These are phyloP conservation scores for Phytopythium litorale DNA, from an alignment of 352 stramenopile species.

Conservation along the genomic window DNA sequence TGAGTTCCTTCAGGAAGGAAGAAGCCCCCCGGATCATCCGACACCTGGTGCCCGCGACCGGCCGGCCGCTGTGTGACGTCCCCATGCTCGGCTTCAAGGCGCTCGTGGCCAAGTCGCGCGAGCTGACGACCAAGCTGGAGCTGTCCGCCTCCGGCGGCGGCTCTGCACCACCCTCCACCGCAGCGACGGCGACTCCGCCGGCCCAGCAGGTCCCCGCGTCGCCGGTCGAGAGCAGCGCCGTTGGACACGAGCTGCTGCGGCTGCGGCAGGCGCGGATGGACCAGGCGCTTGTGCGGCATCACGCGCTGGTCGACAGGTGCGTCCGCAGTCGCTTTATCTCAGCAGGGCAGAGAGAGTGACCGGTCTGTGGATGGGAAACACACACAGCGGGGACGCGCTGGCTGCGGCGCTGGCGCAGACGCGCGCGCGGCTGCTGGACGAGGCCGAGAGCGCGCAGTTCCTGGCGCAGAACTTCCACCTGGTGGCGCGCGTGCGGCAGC, in stretches of 20 bases:
- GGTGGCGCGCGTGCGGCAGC: constrained; percentile 45
- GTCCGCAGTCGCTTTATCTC: background rate
- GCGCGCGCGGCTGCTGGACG: constrained; percentile 45
- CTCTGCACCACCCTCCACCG: constrained; percentile 6
- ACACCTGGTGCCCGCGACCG: too few relatives aligned
- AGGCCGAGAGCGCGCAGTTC: constrained; percentile 69
- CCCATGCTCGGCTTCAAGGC: constrained; percentile 63
- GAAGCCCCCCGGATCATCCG: too few relatives aligned
- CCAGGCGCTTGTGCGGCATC: constrained; percentile 29
- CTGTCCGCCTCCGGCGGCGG: constrained; percentile 18
- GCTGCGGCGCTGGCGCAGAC: constrained; percentile 29
- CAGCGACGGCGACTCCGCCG: background rate
- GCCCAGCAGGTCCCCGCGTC: background rate
- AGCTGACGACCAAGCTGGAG: constrained; percentile 61
- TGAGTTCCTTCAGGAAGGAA: too few relatives aligned
- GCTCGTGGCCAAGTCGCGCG: constrained; percentile 72
- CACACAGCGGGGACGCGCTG: constrained; percentile 47
- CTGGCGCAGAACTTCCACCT: constrained; percentile 60
- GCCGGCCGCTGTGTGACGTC: too few relatives aligned
- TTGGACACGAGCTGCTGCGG: constrained; percentile 42
- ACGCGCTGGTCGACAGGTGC: constrained; percentile 45
- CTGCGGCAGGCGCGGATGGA: constrained; percentile 30
- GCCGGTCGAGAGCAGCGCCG: constrained; percentile 10
- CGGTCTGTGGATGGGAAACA: constrained; percentile 3
- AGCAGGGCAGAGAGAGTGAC: constrained; percentile 8